Conservation (phyloP, 2,329 filamentous ascomycete genomes). For the Pezicula radicicola region DNA sequence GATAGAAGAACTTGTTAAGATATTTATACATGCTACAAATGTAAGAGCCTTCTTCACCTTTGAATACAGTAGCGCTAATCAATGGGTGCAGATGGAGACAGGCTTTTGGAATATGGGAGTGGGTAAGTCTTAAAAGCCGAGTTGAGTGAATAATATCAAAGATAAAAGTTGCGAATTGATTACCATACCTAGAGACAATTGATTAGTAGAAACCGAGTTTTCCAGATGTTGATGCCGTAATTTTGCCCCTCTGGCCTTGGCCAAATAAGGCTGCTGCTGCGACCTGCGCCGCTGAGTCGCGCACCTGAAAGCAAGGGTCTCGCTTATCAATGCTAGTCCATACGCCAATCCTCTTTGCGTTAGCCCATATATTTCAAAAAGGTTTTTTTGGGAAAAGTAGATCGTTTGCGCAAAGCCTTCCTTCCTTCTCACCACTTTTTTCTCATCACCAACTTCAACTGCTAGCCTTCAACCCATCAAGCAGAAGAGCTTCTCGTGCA, state of each 20-base stretch:
- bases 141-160: conserved; percentile 1
- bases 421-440: conserved; percentile 3
- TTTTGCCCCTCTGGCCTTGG: too few relatives aligned
- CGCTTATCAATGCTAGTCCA: not conserved
- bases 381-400: not conserved
- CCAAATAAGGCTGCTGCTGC: too few relatives aligned
- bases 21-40: conserved; percentile 86
- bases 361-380: not conserved
- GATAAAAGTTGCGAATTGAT: not conserved
- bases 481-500: conserved; percentile 12
- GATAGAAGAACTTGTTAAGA: conserved; percentile 77
- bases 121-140: conserved; percentile 8
- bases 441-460: conserved; percentile 11
- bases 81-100: conserved; percentile 59
- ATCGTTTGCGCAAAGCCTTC: conserved; percentile 16
- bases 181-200: conserved; percentile 12
- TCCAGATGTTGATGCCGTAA: too few relatives aligned
- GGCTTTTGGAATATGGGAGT: conserved; percentile 73
- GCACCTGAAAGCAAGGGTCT: not conserved
- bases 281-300: not conserved
- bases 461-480: conserved; percentile 17
- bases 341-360: too few relatives aligned
- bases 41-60: conserved; percentile 36
- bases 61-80: conserved; percentile 3
- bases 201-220: not conserved